These are phyloP conservation scores for Stephanocyclus meneghinianus DNA, from an alignment of 352 stramenopile genomes.

Conservation along the genomic window DNA sequence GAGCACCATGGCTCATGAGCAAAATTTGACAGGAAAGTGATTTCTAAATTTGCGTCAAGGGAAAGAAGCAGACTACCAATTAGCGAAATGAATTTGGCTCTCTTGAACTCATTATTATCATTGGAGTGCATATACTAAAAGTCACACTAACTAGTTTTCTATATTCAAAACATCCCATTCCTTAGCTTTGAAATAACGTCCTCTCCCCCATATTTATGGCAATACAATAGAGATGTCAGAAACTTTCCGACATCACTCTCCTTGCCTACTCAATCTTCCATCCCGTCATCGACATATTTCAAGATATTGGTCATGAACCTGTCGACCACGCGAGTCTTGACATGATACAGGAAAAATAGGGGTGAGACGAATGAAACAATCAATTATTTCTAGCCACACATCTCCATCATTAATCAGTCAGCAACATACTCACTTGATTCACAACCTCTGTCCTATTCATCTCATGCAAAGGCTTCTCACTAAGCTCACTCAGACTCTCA, in stretches of 20 bases:
- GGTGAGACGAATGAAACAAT: neutral
- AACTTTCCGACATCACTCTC: neutral
- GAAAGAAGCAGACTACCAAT: too few relatives aligned
- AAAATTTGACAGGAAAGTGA: too few relatives aligned
- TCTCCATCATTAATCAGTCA: neutral
- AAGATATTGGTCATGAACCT: slow-evolving; percentile 83
- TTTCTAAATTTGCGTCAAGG: too few relatives aligned
- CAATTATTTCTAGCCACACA: neutral
- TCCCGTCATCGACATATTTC: slow-evolving; percentile 78
- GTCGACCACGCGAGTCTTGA: slow-evolving; percentile 74
- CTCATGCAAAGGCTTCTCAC: slow-evolving; percentile 74
- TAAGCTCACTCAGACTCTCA: slow-evolving; percentile 78
- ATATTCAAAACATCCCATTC: neutral
- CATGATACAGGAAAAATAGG: neutral
- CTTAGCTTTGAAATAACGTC: neutral
- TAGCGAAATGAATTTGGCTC: too few relatives aligned
- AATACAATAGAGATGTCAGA: neutral
- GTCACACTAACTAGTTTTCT: neutral
- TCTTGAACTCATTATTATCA: too few relatives aligned
- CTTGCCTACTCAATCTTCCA: slow-evolving; percentile 21
- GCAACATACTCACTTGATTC: slow-evolving; percentile 61
- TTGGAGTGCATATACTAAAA: too few relatives aligned
- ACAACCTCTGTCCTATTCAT: slow-evolving; percentile 83
- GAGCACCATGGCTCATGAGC: too few relatives aligned
- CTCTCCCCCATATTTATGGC: neutral